Evolutionary conservation across 164 flowering plant genomes (phyloP), one percentile per base, ranked within the genome.

Genomic region (Cinnamomum chago): DNA sequence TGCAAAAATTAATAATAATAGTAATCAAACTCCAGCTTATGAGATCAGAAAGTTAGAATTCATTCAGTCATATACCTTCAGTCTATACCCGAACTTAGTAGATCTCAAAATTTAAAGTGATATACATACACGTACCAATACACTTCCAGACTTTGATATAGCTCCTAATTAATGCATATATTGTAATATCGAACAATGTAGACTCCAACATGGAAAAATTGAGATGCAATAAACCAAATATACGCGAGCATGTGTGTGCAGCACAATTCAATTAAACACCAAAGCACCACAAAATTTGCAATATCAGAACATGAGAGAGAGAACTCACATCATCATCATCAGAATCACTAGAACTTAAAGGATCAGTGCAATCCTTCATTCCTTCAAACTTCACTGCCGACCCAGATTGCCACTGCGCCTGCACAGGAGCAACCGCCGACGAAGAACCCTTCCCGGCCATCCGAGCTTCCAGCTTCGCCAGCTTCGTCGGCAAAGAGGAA

Each of bases 381-480:
- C 77, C 79, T 2, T 76, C 87, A 70, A 83, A 76, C 72, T 83
- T 89, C 7, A 71, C 80, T 13, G 85, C 70, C 50, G 90, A 73
- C 51, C 80, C 81, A n/a, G 92, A 71, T 0, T 33, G 55, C 88
- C 90, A 71, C 15, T 75, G 40, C 2, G 85, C 62, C 75, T 76
- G 86, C 60, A 75, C 79, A 23, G 83, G 73, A 1, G 82, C n/a
- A 3, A 79, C 72, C 24, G 76, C 35, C n/a, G 79, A 55, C 2
- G 89, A 80, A 22, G 93, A 76, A 47, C 86, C 84, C 80, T 87
- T 88, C 20, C 97, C 95, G 5, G 83, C 87, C 95, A 96, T 81
- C 67, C 98, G 87, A 73, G 99, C 99, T 81, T 94, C 98, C 60
- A 96, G 98, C 83, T 94, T 96, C 15, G 99, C 99, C 12, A 96